phyloP scores from a whole-genome alignment of 2,329 filamentous ascomycete species.

The Nemania diffusa region DNA sequence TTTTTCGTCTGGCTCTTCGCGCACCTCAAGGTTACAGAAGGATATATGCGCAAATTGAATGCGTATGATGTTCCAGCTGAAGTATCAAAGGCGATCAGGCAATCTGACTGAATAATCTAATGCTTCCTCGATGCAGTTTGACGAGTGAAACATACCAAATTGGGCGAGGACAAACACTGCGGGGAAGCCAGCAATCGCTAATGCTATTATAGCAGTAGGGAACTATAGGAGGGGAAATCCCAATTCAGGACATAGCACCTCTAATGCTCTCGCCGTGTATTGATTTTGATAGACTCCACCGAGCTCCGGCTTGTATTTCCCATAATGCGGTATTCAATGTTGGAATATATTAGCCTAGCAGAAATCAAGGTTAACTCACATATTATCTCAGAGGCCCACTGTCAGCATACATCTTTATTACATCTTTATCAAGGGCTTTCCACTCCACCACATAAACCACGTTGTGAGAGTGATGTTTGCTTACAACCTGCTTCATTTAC shows the following conservation, averaged over 20 bases:
- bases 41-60: slow-evolving; percentile 27
- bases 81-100: slow-evolving; percentile 20
- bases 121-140: not conserved
- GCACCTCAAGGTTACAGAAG: slow-evolving; percentile 15
- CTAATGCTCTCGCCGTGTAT: not conserved
- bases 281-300: not conserved
- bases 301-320: no score
- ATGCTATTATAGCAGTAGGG: no score
- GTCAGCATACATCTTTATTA: no score
- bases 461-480: no score
- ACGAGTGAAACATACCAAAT: not conserved
- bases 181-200: not conserved
- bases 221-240: no score
- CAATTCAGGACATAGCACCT: not conserved
- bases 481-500: no score
- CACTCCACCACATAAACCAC: no score
- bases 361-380: no score
- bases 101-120: not conserved
- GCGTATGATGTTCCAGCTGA: slow-evolving; percentile 33
- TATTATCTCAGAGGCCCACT: no score
- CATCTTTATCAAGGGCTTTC: no score
- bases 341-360: no score
- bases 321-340: no score
- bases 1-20: slow-evolving; percentile 33
- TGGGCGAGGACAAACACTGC: not conserved